phyloP scores from a whole-genome alignment of 345 rosid species.

The Anacardium occidentale region DNA sequence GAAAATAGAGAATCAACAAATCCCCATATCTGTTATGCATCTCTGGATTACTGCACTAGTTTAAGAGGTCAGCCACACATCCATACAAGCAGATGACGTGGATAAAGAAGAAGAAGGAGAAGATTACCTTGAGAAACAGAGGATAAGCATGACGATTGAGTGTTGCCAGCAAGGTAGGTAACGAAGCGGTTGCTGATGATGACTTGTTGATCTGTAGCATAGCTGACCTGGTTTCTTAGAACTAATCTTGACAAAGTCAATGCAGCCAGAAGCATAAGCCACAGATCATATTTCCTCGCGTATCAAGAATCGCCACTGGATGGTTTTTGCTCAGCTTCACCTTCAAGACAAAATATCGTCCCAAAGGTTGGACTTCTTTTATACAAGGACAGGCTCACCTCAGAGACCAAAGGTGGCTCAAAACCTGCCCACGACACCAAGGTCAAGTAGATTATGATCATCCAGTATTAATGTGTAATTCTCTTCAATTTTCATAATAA shows the following conservation, averaged over 20 bases:
- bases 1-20: background rate
- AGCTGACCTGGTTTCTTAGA: background rate
- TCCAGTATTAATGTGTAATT: no score
- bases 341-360: no score
- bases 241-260: background rate
- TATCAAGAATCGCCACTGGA: no score
- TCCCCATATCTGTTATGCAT: background rate
- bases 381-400: no score
- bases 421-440: no score
- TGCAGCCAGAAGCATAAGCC: background rate
- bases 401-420: no score
- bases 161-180: constrained; percentile 22
- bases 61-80: constrained; percentile 29
- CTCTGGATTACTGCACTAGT: background rate
- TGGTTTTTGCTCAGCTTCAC: no score
- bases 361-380: no score
- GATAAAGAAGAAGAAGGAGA: background rate
- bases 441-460: no score
- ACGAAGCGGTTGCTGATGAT: constrained; percentile 39
- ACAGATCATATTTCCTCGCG: no score
- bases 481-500: no score
- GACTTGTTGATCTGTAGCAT: constrained; percentile 43
- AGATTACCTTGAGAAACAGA: constrained; percentile 38
- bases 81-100: constrained; percentile 40
- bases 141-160: constrained; percentile 26